Evolutionary conservation across 208 protist species (phyloP), one percentile per base, ranked within the genome.

Genomic region (Crithidia fasciculata): DNA sequence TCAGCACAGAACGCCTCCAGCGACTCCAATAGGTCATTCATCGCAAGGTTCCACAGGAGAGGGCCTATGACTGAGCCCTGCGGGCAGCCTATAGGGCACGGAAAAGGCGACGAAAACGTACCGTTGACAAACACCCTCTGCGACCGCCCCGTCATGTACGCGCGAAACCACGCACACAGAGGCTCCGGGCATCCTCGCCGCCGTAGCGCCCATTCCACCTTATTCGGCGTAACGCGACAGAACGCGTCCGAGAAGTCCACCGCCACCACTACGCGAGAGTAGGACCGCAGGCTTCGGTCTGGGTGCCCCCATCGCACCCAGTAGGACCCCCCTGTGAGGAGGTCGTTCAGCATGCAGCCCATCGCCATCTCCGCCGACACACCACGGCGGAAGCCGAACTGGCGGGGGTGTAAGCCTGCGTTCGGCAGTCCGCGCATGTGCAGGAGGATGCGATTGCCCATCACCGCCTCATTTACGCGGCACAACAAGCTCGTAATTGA

Each of bases 11-110:
- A 40, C 12, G 39, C 62, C 10, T 53, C 43, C 45, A 74, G 40
- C 45, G 36, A n/a, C 7, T 64, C 56, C 0, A 74, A 56, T 0
- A 74, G 57, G 41, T 74, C 69, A 44, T 74, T 45, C 69, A 74
- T 66, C 0, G 3, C 69, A 1, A 74, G 57, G 8, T 37, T 19
- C 69, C 69, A 74, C 36, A 74, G 58, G 5, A 74, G 56, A n/a
- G 57, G 69, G 12, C 56, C 57, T 2, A 74, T 19, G 36, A 74
- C 36, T 57, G 56, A 65, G 43, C 56, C 69, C 37, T 74, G 69
- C 36, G 69, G 69, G 58, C 69, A 74, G 0, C 69, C 69, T 0
- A 74, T 45, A 4, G 6, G 12, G 15, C 52, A 60, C 5, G 49
- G 3, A 12, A 28, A 40, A 2, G 0, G 16, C 7, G 2, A 2